A percentile compares a stretch with the other conserved stretches of the same genome.
Evolutionary conservation across 768 basidiomycete genomes (phyloP).

Genomic region (Xerocomellus dryophilus): DNA sequence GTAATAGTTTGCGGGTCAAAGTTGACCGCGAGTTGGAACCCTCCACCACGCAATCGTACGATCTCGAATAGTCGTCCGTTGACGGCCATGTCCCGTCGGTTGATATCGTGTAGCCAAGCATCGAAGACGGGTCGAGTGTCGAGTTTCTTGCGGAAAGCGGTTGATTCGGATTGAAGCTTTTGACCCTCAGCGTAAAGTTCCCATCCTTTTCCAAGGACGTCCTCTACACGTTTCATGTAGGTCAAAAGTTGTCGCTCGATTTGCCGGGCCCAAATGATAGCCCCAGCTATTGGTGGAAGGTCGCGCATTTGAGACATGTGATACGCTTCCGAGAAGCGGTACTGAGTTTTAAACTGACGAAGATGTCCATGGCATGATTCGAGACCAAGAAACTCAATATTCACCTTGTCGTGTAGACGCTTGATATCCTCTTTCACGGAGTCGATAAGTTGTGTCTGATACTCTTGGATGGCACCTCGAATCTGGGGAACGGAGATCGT

Average conservation of each 20-base stretch:
- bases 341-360: constrained; percentile 87
- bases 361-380: neutral
- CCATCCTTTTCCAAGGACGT: constrained; percentile 97
- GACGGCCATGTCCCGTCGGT: constrained; percentile 86
- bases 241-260: constrained; percentile 93
- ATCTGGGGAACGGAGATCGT: constrained; percentile 48
- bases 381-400: neutral
- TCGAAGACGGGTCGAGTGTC: constrained; percentile 93
- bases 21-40: constrained; percentile 88
- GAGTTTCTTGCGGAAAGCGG: constrained; percentile 92
- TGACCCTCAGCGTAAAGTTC: constrained; percentile 99
- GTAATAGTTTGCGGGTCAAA: constrained; percentile 99
- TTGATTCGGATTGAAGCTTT: constrained; percentile 88
- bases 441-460: constrained; percentile 97
- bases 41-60: constrained; percentile 66
- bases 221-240: constrained; percentile 99
- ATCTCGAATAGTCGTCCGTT: constrained; percentile 93
- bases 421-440: constrained; percentile 99
- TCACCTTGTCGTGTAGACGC: constrained; percentile 85
- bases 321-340: constrained; percentile 91
- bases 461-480: constrained; percentile 97
- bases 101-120: constrained; percentile 96
- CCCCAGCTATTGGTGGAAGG: constrained; percentile 94
- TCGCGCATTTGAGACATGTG: constrained; percentile 99
- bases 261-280: constrained; percentile 99